Evolutionary conservation across 2,329 filamentous ascomycete species (phyloP), one percentile per base, ranked within the genome.

Genomic region (Stachybotrys echinatus): DNA sequence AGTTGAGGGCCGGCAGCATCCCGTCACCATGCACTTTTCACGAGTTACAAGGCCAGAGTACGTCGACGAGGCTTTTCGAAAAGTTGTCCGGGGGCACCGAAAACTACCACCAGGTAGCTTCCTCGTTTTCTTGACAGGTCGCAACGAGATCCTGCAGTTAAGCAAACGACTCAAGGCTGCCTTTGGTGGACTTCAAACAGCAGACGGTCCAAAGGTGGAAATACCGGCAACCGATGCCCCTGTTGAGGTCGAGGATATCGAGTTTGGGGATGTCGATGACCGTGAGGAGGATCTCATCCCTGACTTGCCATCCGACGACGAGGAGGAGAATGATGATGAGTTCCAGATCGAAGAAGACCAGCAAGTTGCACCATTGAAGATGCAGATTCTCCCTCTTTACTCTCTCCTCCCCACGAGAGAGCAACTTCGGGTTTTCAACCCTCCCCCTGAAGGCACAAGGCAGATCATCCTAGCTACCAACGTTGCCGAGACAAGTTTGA

Each of bases 401-500:
- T 97, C 94, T 3, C 81, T 96, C 48, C 75, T 99, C 1, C 89
- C 92, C 0, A 95, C 92, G 3, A 87, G 85, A 57, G 91, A 97
- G 61, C 94, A 99, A 69, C 79, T 96, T 64, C 83, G 84, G 52
- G 90, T 99, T 10, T 99, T 99, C 60, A 87, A 96, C 55, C 77
- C 86, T 0, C 82, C 89, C 1, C 92, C 92, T 1, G 87, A 92
- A 49, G 88, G 88, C 17, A 88, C 88, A 8, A 84, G 94, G 8
- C 79, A 94, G 21, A 88, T 99, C 47, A 87, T 99, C 4, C 72
- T 99, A 39, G 91, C 94, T 1, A 99, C 94, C 42, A 99, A 99
- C 67, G 90, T 99, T 42, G 94, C 94, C 0, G 94, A 99, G 69
- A 99, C 94, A 0, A 95, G 89, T 80, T 78, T 99, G 64, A 99